These are phyloP conservation scores for Exophiala xenobiotica DNA, from an alignment of 2,329 filamentous ascomycete genomes.

Conservation along the genomic window DNA sequence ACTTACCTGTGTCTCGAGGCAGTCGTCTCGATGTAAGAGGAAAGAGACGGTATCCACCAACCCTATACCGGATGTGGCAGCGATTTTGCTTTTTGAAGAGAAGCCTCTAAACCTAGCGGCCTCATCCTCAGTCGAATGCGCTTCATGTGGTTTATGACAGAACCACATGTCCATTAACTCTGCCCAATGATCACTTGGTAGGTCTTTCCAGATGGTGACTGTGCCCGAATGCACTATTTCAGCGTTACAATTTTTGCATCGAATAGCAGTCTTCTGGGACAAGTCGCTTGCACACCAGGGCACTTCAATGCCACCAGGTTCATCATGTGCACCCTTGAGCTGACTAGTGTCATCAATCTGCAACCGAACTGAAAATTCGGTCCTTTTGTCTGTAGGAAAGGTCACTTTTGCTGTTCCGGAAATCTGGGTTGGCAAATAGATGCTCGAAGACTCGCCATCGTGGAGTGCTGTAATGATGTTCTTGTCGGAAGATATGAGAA, in stretches of 20 bases:
- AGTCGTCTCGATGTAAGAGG: constrained; percentile 68
- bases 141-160: constrained; percentile 78
- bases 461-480: constrained; percentile 46
- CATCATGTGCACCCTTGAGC: constrained; percentile 17
- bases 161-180: constrained; percentile 99
- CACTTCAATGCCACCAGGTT: constrained; percentile 21
- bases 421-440: constrained; percentile 50
- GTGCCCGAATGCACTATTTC: constrained; percentile 32
- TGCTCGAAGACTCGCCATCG: constrained; percentile 44
- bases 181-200: constrained; percentile 96
- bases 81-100: constrained; percentile 73
- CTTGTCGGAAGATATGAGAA: constrained; percentile 46
- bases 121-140: constrained; percentile 45
- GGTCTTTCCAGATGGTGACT: constrained; percentile 74
- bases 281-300: constrained; percentile 35
- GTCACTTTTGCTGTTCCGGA: constrained; percentile 48
- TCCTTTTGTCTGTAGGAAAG: constrained; percentile 44
- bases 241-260: constrained; percentile 41
- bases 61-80: constrained; percentile 63
- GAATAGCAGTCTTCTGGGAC: constrained; percentile 42
- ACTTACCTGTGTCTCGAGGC: constrained; percentile 46
- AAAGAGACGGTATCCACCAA: constrained; percentile 81
- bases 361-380: constrained; percentile 56
- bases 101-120: constrained; percentile 68
- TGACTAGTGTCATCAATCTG: constrained; percentile 45